Evolutionary conservation across 83 land plant species (phyloP).

Genomic region (Picea abies): DNA sequence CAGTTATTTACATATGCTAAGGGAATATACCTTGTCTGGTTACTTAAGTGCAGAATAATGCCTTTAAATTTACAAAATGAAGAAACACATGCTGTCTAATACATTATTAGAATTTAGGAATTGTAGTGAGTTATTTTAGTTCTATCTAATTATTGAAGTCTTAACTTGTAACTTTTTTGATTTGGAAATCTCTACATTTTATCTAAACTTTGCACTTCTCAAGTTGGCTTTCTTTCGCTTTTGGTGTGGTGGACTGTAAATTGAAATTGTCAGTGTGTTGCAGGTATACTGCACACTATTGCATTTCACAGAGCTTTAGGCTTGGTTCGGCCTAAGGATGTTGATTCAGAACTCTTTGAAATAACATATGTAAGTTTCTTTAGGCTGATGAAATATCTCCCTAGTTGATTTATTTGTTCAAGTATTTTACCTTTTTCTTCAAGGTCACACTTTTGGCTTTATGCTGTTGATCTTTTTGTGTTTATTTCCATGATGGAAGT

Average conservation of each 20-base stretch:
- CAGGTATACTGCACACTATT: conserved; percentile 96
- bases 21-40: too few relatives aligned
- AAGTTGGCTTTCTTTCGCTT: too few relatives aligned
- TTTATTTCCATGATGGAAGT: not conserved
- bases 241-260: not conserved
- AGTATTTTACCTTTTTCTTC: not conserved
- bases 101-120: too few relatives aligned
- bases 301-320: conserved; percentile 96
- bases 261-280: conserved; percentile 20
- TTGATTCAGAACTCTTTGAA: conserved; percentile 95
- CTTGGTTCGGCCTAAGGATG: conserved; percentile 89
- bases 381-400: not conserved
- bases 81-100: too few relatives aligned
- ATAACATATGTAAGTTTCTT: conserved; percentile 87
- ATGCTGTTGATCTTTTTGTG: not conserved
- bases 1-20: too few relatives aligned
- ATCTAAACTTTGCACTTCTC: too few relatives aligned
- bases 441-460: not conserved
- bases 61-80: too few relatives aligned
- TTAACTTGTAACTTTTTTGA: too few relatives aligned
- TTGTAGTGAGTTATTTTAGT: too few relatives aligned
- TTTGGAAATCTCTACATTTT: too few relatives aligned
- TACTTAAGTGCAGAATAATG: too few relatives aligned
- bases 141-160: too few relatives aligned
- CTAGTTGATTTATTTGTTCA: not conserved